Evolutionary conservation across 805 yeast species (phyloP).

Genomic region (Kluyveromyces siamensis): DNA sequence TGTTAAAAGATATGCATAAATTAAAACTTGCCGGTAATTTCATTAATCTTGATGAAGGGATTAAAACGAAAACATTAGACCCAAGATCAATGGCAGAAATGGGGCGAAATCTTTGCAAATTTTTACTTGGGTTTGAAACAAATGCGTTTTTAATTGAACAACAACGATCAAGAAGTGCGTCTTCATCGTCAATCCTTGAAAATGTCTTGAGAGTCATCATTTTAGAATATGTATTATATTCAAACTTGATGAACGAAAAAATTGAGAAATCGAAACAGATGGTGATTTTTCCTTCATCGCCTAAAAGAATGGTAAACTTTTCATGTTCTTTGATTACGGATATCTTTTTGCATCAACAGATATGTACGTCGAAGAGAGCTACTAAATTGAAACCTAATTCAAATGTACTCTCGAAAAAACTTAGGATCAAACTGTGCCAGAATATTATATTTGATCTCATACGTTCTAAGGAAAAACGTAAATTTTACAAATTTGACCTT

Average conservation of each 20-base stretch:
- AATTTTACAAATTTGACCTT: neutral
- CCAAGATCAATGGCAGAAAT: conserved; percentile 9
- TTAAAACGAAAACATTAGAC: neutral
- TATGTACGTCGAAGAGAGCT: neutral
- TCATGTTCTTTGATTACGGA: conserved; percentile 13
- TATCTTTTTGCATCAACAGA: neutral
- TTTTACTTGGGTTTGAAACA: conserved; percentile 22
- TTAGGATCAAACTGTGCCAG: conserved; percentile 4
- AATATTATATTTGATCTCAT: conserved; percentile 1
- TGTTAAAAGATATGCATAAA: conserved; percentile 30
- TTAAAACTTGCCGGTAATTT: conserved; percentile 20
- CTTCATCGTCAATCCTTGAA: conserved; percentile 40
- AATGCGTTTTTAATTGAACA: conserved; percentile 43
- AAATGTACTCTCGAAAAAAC: conserved; percentile 4
- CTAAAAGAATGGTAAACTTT: conserved; percentile 21
- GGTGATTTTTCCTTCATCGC: conserved; percentile 5
- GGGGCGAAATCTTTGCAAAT: conserved; percentile 19
- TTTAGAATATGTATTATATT: conserved; percentile 33
- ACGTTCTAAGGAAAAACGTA: neutral
- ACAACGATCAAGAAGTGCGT: conserved; percentile 45
- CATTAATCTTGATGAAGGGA: neutral
- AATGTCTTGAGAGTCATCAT: conserved; percentile 44
- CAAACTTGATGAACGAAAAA: conserved; percentile 8
- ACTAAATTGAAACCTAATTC: conserved; percentile 3
- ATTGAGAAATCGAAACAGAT: neutral